phyloP scores from a whole-genome alignment of 129 eudicot genomes.

The Arctium minus region DNA sequence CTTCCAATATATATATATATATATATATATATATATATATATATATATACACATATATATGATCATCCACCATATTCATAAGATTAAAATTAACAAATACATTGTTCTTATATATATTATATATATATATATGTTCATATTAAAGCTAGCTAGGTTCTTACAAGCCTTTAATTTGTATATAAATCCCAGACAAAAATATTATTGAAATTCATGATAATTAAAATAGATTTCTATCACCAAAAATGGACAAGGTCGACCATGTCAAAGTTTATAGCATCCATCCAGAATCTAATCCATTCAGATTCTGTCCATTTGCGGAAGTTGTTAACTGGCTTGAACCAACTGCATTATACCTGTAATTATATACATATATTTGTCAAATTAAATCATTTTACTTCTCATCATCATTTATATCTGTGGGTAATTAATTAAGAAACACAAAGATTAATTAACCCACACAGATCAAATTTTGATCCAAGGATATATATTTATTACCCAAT shows the following conservation, averaged over 20 bases:
- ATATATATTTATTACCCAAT: slow-evolving; percentile 49
- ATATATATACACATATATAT: too few species aligned
- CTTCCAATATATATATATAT: too few species aligned
- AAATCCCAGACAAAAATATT: slow-evolving; percentile 20
- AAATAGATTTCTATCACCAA: slow-evolving; percentile 23
- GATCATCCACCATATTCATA: not conserved
- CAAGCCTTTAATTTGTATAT: slow-evolving; percentile 7
- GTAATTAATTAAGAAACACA: not conserved
- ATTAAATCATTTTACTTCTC: not conserved
- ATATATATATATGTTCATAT: not conserved
- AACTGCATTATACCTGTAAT: slow-evolving; percentile 54
- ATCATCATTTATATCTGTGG: not conserved
- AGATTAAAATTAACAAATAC: slow-evolving; percentile 2
- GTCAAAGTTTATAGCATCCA: slow-evolving; percentile 67
- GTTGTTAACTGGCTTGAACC: slow-evolving; percentile 57
- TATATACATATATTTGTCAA: not conserved
- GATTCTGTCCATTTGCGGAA: slow-evolving; percentile 49
- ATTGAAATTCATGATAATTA: slow-evolving; percentile 14
- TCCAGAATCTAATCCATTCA: slow-evolving; percentile 66
- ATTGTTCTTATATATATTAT: not conserved
- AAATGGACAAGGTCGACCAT: slow-evolving; percentile 19
- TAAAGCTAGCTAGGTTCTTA: slow-evolving; percentile 12
- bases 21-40: too few species aligned
- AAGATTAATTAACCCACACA: not conserved
- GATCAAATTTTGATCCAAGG: not conserved